A percentile compares a stretch with the other conserved stretches of the same genome.
Evolutionary conservation across 2,329 filamentous ascomycete genomes (phyloP).

Genomic region (Apiospora aurea): DNA sequence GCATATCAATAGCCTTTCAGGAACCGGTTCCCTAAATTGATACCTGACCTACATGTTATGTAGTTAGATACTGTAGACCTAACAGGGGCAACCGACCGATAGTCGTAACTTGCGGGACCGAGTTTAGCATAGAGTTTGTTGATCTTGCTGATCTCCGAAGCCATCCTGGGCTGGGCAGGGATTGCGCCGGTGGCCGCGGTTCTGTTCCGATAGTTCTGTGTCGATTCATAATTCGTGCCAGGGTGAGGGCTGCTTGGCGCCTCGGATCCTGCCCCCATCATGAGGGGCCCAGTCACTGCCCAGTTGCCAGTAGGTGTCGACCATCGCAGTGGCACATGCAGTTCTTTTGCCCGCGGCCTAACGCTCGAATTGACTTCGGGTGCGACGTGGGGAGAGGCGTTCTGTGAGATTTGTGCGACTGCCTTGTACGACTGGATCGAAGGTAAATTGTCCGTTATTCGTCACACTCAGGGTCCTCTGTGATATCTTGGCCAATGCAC

Average conservation of each 20-base stretch:
- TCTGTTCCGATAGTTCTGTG: neutral
- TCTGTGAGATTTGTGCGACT: neutral
- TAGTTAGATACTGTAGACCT: neutral
- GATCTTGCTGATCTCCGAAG: constrained; percentile 4
- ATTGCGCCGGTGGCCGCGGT: neutral
- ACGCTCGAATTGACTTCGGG: neutral
- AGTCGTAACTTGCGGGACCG: neutral
- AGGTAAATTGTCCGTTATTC: neutral
- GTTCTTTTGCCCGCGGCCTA: neutral
- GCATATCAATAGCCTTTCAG: neutral
- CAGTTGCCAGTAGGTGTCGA: too few species aligned
- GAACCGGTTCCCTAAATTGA: neutral
- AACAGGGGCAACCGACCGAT: neutral
- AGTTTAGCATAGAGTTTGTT: neutral
- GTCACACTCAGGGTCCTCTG: neutral
- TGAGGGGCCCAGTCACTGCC: too few species aligned
- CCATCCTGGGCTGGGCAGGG: neutral
- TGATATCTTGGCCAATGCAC: neutral
- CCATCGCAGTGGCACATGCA: neutral
- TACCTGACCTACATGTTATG: too few species aligned
- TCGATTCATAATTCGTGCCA: neutral
- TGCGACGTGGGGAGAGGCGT: neutral
- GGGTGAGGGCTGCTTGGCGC: neutral
- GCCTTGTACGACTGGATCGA: neutral
- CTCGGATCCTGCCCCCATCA: neutral